phyloP scores from a whole-genome alignment of 164 flowering plant genomes.

The Aristolochia contorta region DNA sequence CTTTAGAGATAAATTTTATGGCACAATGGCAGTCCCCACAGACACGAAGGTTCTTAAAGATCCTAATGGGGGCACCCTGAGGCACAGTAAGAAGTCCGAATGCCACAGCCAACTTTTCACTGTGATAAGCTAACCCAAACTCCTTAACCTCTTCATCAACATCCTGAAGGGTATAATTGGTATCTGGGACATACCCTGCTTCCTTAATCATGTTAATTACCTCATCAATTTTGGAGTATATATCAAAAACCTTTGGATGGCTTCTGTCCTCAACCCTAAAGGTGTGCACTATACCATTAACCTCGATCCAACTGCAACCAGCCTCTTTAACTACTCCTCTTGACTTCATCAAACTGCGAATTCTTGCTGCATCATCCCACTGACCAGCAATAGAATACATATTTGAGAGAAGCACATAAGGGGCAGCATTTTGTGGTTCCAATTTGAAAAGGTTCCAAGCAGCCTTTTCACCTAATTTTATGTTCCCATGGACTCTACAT shows the following conservation, averaged over 20 bases:
- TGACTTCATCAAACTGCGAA: constrained; percentile 56
- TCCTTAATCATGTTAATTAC: constrained; percentile 48
- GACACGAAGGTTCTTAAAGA: constrained; percentile 82
- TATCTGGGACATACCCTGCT: constrained; percentile 75
- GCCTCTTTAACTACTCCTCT: constrained; percentile 64
- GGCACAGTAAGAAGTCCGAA: constrained; percentile 59
- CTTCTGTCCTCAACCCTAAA: constrained; percentile 69
- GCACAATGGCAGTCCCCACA: constrained; percentile 92
- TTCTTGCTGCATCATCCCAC: constrained; percentile 58
- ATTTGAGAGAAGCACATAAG: constrained; percentile 66
- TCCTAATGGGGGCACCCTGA: constrained; percentile 45
- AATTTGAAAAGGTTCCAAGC: constrained; percentile 55
- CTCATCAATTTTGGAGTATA: constrained; percentile 61
- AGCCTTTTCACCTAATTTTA: constrained; percentile 59
- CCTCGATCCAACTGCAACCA: constrained; percentile 81
- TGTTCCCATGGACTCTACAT: constrained; percentile 48
- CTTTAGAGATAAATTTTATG: constrained; percentile 54
- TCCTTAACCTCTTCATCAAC: constrained; percentile 69
- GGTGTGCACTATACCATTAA: constrained; percentile 46
- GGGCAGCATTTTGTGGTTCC: constrained; percentile 62
- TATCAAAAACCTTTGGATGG: constrained; percentile 39
- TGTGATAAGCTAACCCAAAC: constrained; percentile 70
- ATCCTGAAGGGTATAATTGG: constrained; percentile 64
- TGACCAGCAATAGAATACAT: constrained; percentile 58
- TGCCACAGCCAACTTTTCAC: constrained; percentile 82